Evolutionary conservation across 768 basidiomycete species (phyloP).

Genomic region (Glaciozyma martinii): DNA sequence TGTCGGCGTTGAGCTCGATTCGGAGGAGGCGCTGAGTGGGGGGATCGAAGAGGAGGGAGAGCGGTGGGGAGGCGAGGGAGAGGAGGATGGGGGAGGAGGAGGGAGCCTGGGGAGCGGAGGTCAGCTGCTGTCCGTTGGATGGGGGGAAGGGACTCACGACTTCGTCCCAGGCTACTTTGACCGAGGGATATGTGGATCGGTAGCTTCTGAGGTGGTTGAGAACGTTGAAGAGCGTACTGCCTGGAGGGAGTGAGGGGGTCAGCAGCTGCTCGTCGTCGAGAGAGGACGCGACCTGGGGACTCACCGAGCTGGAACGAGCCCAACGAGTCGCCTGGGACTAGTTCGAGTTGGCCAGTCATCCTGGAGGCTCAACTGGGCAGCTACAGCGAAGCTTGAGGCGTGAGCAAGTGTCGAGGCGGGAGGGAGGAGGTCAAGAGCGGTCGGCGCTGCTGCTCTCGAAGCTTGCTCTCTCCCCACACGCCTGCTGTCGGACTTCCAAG

Average conservation of each 20-base stretch:
- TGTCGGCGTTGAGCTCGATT: slow-evolving; percentile 2
- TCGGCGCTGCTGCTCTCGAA: too few relatives aligned
- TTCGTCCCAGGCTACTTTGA: slow-evolving; percentile 21
- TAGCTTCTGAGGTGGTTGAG: slow-evolving; percentile 24
- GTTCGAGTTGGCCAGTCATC: slow-evolving; percentile 4
- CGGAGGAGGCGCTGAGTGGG: neutral
- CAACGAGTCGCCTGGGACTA: slow-evolving; percentile 18
- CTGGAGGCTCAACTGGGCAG: too few relatives aligned
- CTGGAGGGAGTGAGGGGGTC: neutral
- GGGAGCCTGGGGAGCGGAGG: slow-evolving; percentile 9
- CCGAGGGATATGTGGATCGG: slow-evolving; percentile 8
- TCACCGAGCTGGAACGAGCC: slow-evolving; percentile 31
- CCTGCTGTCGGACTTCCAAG: too few relatives aligned
- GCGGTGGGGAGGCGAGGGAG: slow-evolving; percentile 9
- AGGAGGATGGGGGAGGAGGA: slow-evolving; percentile 7
- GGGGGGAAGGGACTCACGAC: slow-evolving; percentile 4
- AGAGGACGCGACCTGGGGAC: neutral
- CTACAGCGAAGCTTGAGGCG: too few relatives aligned
- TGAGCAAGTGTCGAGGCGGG: too few relatives aligned
- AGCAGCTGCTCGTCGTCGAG: neutral
- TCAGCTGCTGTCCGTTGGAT: neutral
- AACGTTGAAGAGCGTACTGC: slow-evolving; percentile 27
- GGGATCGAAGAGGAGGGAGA: slow-evolving; percentile 9
- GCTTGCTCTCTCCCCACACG: too few relatives aligned
- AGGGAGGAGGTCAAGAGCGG: too few relatives aligned